Conservation (phyloP, 2,329 filamentous ascomycete species). For the Tolypocladium pustulatum region DNA sequence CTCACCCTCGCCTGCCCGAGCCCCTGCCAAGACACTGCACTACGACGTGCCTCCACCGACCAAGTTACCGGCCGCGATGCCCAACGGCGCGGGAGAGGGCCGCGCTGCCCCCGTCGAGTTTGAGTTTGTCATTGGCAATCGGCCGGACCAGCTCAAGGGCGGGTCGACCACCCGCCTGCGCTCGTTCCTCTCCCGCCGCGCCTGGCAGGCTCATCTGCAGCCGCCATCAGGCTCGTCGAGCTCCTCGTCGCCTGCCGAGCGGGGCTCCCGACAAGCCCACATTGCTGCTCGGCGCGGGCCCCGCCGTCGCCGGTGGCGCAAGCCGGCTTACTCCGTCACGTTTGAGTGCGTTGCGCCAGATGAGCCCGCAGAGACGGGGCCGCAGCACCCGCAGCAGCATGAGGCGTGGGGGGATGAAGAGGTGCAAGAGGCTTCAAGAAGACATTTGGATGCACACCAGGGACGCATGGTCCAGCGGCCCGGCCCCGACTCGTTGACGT, state of each 20-base stretch:
- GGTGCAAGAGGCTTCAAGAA: background rate
- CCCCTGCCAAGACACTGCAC: background rate
- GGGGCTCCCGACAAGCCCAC: background rate
- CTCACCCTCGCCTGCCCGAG: background rate
- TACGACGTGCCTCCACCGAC: background rate
- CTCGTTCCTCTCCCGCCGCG: slow-evolving; percentile 10
- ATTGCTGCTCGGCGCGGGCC: background rate
- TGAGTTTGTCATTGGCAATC: slow-evolving; percentile 12
- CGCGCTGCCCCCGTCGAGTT: background rate
- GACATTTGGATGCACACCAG: background rate
- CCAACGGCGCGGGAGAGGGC: background rate
- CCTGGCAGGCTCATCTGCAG: slow-evolving; percentile 8
- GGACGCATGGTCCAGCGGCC: background rate
- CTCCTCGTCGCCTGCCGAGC: background rate
- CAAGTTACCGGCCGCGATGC: background rate
- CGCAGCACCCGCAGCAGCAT: background rate
- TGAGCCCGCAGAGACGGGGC: background rate
- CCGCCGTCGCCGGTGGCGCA: background rate
- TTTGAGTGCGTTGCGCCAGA: background rate
- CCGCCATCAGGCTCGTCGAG: background rate
- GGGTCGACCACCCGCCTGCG: slow-evolving; percentile 8
- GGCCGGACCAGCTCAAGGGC: slow-evolving; percentile 13
- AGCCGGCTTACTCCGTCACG: background rate
- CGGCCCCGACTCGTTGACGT: background rate
- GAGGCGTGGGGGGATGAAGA: background rate